These are phyloP conservation scores for Neonectria faginata DNA, from an alignment of 2,329 filamentous ascomycete genomes.

Conservation along the genomic window DNA sequence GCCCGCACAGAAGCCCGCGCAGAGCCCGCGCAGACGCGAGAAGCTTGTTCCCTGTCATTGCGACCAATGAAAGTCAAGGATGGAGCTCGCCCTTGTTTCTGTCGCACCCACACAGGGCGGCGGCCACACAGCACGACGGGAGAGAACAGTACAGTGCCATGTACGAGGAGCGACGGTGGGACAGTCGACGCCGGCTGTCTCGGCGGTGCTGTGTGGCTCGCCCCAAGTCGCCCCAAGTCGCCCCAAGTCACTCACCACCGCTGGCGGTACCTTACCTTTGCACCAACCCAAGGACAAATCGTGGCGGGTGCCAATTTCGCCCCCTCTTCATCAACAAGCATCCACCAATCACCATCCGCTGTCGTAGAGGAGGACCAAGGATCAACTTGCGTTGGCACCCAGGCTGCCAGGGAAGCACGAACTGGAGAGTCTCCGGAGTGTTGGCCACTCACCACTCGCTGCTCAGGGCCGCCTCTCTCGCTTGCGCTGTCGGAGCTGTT, in stretches of 20 bases:
- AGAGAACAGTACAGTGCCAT: neutral
- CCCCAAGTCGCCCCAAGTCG: conserved; percentile 19
- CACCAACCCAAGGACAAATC: conserved; percentile 13
- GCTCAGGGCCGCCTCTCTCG: conserved; percentile 4
- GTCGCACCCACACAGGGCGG: conserved; percentile 32
- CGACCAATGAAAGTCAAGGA: conserved; percentile 32
- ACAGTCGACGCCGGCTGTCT: conserved; percentile 25
- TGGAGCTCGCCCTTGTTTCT: conserved; percentile 26
- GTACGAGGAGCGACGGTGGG: conserved; percentile 12
- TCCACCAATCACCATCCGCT: conserved; percentile 14
- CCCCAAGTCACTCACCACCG: conserved; percentile 5
- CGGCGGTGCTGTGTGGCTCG: conserved; percentile 33
- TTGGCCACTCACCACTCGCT: conserved; percentile 6
- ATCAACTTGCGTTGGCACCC: conserved; percentile 10
- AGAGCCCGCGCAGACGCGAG: conserved; percentile 20
- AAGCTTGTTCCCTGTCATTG: conserved; percentile 33
- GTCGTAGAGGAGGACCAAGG: neutral
- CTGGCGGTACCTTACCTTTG: neutral
- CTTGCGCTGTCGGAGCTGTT: conserved; percentile 19
- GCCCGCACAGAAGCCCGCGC: conserved; percentile 7
- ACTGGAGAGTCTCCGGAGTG: conserved; percentile 2
- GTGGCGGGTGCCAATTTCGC: conserved; percentile 44
- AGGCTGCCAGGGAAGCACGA: neutral
- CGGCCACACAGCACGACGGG: neutral
- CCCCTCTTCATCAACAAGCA: conserved; percentile 10